Percentiles rank a stretch among this genome's conserved stretches.
Evolutionary conservation across 1,139 yeast genomes (phyloP).

Genomic region (Geotrichum candidum): DNA sequence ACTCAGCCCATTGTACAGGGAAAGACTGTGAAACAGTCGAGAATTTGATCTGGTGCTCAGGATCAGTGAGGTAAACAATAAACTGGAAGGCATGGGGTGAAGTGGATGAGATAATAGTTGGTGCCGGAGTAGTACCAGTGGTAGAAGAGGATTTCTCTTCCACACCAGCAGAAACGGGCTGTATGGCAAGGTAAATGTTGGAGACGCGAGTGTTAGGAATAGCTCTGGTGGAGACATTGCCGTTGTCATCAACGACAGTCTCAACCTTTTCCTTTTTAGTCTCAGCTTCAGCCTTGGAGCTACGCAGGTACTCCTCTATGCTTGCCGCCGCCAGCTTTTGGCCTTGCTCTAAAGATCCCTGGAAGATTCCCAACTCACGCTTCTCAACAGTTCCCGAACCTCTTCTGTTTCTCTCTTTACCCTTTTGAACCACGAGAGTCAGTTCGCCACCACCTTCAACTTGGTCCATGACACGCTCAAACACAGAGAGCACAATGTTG

Average conservation of each 20-base stretch:
- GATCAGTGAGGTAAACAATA: conserved; percentile 68
- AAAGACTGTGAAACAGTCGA: conserved; percentile 80
- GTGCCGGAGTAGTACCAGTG: conserved; percentile 23
- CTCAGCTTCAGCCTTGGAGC: conserved; percentile 35
- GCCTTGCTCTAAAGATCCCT: conserved; percentile 78
- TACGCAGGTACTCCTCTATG: conserved; percentile 54
- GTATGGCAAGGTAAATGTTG: conserved; percentile 71
- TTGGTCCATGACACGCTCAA: conserved; percentile 79
- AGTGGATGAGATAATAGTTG: conserved; percentile 23
- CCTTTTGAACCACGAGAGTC: conserved; percentile 47
- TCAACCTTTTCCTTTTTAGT: conserved; percentile 13
- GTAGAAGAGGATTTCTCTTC: conserved; percentile 38
- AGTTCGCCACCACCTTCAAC: conserved; percentile 76
- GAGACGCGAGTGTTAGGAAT: conserved; percentile 43
- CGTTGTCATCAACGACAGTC: conserved; percentile 18
- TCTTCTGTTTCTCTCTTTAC: conserved; percentile 36
- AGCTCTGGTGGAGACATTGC: conserved; percentile 52
- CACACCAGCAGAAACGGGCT: conserved; percentile 46
- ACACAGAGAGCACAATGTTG: conserved; percentile 57
- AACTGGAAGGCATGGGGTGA: conserved; percentile 52
- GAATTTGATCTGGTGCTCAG: conserved; percentile 67
- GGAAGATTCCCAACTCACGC: conserved; percentile 60
- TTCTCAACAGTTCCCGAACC: conserved; percentile 35
- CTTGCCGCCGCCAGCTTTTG: conserved; percentile 84
- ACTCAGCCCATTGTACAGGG: conserved; percentile 82